phyloP scores from a whole-genome alignment of 257 asterid species.

The Solanum bulbocastanum region DNA sequence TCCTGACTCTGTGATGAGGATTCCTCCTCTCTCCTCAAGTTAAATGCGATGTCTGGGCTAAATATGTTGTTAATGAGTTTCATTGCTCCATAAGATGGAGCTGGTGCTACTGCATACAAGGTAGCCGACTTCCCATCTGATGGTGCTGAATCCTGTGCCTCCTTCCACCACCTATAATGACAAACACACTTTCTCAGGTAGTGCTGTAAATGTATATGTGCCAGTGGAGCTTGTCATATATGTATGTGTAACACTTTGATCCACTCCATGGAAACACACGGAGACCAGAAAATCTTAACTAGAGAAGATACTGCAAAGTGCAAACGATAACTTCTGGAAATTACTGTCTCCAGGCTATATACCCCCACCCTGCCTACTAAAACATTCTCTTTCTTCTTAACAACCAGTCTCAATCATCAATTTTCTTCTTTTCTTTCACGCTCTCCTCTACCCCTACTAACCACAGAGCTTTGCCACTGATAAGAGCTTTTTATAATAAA shows the following conservation, averaged over 20 bases:
- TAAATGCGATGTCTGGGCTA: conserved; percentile 65
- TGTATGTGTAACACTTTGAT: neutral
- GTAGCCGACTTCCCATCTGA: conserved; percentile 43
- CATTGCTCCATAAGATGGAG: conserved; percentile 71
- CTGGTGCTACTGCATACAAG: conserved; percentile 55
- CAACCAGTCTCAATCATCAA: neutral
- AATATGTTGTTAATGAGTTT: conserved; percentile 73
- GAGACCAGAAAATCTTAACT: neutral
- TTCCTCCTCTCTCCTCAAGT: conserved; percentile 67
- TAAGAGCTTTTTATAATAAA: neutral
- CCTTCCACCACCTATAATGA: conserved; percentile 90
- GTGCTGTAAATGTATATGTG: neutral
- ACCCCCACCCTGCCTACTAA: neutral
- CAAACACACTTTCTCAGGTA: neutral
- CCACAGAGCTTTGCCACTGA: neutral
- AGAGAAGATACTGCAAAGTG: neutral
- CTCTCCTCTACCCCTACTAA: neutral
- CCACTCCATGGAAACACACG: neutral
- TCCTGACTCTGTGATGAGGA: conserved; percentile 25
- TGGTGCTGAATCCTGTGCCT: conserved; percentile 61
- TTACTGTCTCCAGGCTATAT: neutral
- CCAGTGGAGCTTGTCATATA: neutral
- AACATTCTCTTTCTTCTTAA: neutral
- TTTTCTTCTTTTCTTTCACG: neutral
- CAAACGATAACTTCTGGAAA: neutral